phyloP scores from a whole-genome alignment of 495 filamentous ascomycete genomes.

The Chaetomium tenue region DNA sequence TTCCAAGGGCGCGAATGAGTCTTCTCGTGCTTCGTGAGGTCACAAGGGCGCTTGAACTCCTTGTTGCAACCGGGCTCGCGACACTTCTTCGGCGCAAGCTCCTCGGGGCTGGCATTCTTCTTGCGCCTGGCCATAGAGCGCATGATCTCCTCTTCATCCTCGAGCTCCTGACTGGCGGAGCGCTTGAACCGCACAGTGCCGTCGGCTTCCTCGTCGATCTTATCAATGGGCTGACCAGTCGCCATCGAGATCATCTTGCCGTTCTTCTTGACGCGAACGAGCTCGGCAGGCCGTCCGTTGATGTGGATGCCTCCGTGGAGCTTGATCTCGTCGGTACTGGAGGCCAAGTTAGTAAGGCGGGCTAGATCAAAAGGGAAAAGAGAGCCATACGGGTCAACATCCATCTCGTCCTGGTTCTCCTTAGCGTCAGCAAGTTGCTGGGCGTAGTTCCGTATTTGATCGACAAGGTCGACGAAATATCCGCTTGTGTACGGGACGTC shows the following conservation, averaged over 20 bases:
- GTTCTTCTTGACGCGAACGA: constrained; percentile 72
- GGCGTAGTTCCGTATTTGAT: constrained; percentile 77
- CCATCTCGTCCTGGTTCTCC: constrained; percentile 49
- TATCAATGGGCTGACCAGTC: constrained; percentile 55
- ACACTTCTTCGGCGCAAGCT: constrained; percentile 70
- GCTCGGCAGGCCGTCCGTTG: constrained; percentile 72
- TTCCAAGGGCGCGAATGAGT: constrained; percentile 96
- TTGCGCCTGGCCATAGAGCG: constrained; percentile 89
- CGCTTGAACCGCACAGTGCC: constrained; percentile 57
- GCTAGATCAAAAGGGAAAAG: neutral
- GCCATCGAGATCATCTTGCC: constrained; percentile 73
- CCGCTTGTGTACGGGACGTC: constrained; percentile 87
- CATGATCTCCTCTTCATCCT: constrained; percentile 70
- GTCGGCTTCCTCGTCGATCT: constrained; percentile 45
- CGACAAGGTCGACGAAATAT: constrained; percentile 91
- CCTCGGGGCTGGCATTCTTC: constrained; percentile 70
- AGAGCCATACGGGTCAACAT: constrained; percentile 52
- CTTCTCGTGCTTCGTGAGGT: constrained; percentile 94
- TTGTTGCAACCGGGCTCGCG: constrained; percentile 70
- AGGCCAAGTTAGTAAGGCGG: constrained; percentile 41
- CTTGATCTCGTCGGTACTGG: constrained; percentile 63
- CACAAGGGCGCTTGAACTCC: constrained; percentile 88
- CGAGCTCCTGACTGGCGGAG: constrained; percentile 55
- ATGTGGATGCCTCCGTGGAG: constrained; percentile 72
- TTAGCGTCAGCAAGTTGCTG: constrained; percentile 53